Percentiles rank a stretch among this genome's conserved stretches.
phyloP scores from a whole-genome alignment of 1,284 basidiomycete species.

The Acaromyces ingoldii region DNA sequence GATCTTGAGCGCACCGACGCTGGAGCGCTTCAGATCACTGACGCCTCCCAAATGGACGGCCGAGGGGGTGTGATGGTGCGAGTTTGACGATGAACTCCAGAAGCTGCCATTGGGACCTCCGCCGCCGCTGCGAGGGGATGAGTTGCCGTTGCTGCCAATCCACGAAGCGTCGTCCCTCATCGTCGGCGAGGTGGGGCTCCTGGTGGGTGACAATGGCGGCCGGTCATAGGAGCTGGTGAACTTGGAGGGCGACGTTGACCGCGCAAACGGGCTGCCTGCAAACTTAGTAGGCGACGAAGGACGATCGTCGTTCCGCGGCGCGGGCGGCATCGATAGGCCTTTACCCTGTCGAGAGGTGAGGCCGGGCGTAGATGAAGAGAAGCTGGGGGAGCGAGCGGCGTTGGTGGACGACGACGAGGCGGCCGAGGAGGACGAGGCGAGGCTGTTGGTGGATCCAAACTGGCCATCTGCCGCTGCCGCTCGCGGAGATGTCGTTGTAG shows the following conservation, averaged over 20 bases:
- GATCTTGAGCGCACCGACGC: slow-evolving; percentile 43
- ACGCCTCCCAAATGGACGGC: slow-evolving; percentile 42
- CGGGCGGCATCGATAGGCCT: slow-evolving; percentile 38
- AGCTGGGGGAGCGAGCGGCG: slow-evolving; percentile 12
- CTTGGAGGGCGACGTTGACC: slow-evolving; percentile 10
- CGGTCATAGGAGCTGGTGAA: slow-evolving; percentile 12
- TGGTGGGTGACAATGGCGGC: slow-evolving; percentile 23
- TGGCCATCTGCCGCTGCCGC: slow-evolving; percentile 2
- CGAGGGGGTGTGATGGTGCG: slow-evolving; percentile 17
- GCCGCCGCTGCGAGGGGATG: slow-evolving; percentile 19
- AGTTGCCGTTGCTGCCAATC: slow-evolving; percentile 20
- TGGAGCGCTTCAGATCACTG: slow-evolving; percentile 38
- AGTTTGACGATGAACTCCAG: slow-evolving; percentile 18
- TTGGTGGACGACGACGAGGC: not conserved
- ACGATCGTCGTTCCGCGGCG: slow-evolving; percentile 21
- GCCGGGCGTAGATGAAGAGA: slow-evolving; percentile 15
- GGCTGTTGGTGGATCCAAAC: slow-evolving; percentile 23
- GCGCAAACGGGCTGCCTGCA: slow-evolving; percentile 4
- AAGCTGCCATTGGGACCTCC: slow-evolving; percentile 35
- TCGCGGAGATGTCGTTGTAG: slow-evolving; percentile 12
- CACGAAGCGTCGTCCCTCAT: slow-evolving; percentile 38
- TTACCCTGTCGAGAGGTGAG: slow-evolving; percentile 23
- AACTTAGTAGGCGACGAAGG: slow-evolving; percentile 16
- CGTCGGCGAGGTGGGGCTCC: slow-evolving; percentile 27
- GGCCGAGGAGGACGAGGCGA: slow-evolving; percentile 15